A percentile compares a stretch with the other conserved stretches of the same genome.
Evolutionary conservation across 2,329 filamentous ascomycete species (phyloP).

Genomic region (Colletotrichum sp.): DNA sequence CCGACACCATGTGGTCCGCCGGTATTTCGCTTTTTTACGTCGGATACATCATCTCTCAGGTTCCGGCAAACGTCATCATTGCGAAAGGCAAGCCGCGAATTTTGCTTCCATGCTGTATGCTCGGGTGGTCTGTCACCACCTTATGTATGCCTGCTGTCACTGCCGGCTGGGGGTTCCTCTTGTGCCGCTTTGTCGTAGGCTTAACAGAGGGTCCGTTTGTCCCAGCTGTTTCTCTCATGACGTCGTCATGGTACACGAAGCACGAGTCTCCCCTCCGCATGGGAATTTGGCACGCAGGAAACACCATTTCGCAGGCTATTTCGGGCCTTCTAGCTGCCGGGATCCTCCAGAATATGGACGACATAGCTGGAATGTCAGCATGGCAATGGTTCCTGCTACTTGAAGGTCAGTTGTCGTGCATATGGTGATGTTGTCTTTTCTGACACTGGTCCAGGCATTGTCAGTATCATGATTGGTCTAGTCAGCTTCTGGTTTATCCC

Average conservation of each 20-base stretch:
- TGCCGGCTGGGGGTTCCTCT: constrained; percentile 30
- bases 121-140: constrained; percentile 47
- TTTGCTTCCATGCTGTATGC: constrained; percentile 42
- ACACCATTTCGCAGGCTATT: constrained; percentile 48
- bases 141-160: constrained; percentile 47
- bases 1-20: constrained; percentile 39
- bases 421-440: background rate
- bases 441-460: constrained; percentile 25
- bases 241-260: constrained; percentile 53
- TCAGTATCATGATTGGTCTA: constrained; percentile 35
- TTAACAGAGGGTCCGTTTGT: constrained; percentile 44
- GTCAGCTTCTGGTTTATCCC: constrained; percentile 39
- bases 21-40: constrained; percentile 50
- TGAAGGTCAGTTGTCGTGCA: constrained; percentile 25
- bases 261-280: constrained; percentile 47
- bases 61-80: constrained; percentile 51
- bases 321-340: constrained; percentile 49
- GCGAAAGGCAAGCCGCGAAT: constrained; percentile 41
- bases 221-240: constrained; percentile 51
- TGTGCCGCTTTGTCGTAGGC: constrained; percentile 36
- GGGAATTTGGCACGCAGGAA: constrained; percentile 50
- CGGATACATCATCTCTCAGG: constrained; percentile 50
- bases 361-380: constrained; percentile 33
- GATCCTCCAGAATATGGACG: constrained; percentile 48
- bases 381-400: constrained; percentile 51